phyloP scores from a whole-genome alignment of 2,329 filamentous ascomycete genomes.

The Paracoccidioides brasiliensis region DNA sequence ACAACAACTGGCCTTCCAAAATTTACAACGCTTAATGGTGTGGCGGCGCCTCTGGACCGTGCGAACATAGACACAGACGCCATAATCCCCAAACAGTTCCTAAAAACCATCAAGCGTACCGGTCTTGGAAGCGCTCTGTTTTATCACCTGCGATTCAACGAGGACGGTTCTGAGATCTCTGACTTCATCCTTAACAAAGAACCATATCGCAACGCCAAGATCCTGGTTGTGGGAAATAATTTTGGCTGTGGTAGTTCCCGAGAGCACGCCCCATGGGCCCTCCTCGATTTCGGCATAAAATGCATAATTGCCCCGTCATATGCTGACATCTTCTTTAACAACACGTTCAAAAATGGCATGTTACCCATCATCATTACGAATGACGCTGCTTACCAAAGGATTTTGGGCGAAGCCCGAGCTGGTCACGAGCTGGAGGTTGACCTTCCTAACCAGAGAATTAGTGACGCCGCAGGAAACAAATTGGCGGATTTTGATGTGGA shows the following conservation, averaged over 20 bases:
- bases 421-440: constrained; percentile 82
- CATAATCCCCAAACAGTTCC: constrained; percentile 97
- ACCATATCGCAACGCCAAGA: constrained; percentile 72
- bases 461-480: constrained; percentile 57
- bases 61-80: constrained; percentile 97
- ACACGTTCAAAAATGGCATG: constrained; percentile 99
- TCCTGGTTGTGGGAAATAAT: constrained; percentile 81
- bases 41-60: constrained; percentile 75
- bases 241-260: constrained; percentile 89
- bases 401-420: constrained; percentile 64
- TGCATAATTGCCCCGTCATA: constrained; percentile 81
- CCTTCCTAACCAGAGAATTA: constrained; percentile 71
- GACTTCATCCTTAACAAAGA: constrained; percentile 84
- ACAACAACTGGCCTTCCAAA: constrained; percentile 59
- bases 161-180: constrained; percentile 60
- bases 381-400: constrained; percentile 49
- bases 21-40: constrained; percentile 72
- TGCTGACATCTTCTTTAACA: constrained; percentile 97
- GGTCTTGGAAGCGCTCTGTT: constrained; percentile 83
- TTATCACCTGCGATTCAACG: constrained; percentile 65
- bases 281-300: constrained; percentile 92
- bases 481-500: constrained; percentile 78
- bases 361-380: constrained; percentile 67
- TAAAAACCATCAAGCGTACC: constrained; percentile 98
- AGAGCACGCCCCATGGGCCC: constrained; percentile 93